phyloP scores from a whole-genome alignment of 495 filamentous ascomycete species.

The Xylaria castorea region DNA sequence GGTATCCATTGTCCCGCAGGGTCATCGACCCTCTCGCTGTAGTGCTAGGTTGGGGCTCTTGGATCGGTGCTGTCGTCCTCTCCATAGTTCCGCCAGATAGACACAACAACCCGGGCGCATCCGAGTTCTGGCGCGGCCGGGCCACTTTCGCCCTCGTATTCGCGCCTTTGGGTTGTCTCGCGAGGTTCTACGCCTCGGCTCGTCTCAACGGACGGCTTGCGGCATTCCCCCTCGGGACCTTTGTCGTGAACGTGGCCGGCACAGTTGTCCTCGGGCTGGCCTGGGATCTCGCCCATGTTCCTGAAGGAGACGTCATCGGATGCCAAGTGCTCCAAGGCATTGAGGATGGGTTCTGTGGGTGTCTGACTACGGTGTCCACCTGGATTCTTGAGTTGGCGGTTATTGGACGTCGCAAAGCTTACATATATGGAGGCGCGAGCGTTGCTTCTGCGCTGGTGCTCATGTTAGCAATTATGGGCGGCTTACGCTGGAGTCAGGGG shows the following conservation, averaged over 20 bases:
- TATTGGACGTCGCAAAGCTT: conserved; percentile 70
- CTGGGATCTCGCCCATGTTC: conserved; percentile 74
- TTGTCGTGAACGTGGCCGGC: conserved; percentile 81
- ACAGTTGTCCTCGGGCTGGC: conserved; percentile 69
- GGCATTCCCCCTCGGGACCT: conserved; percentile 88
- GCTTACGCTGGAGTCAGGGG: conserved; percentile 75
- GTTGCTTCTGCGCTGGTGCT: conserved; percentile 68
- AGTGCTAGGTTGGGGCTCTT: conserved; percentile 71
- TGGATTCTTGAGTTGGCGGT: conserved; percentile 84
- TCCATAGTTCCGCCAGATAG: conserved; percentile 76
- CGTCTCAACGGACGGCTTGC: conserved; percentile 69
- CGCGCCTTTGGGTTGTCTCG: conserved; percentile 80
- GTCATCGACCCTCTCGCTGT: conserved; percentile 68
- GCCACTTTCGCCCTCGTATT: conserved; percentile 83
- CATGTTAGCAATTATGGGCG: conserved; percentile 79
- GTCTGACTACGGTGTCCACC: conserved; percentile 89
- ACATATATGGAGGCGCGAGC: conserved; percentile 75
- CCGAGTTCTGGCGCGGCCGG: conserved; percentile 73
- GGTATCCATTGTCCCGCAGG: conserved; percentile 61
- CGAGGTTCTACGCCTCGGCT: conserved; percentile 74
- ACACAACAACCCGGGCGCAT: conserved; percentile 40
- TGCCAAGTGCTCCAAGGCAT: conserved; percentile 86
- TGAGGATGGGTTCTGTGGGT: conserved; percentile 91
- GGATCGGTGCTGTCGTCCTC: conserved; percentile 81
- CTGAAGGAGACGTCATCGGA: conserved; percentile 58